phyloP scores from a whole-genome alignment of 441 rosid genomes.

The Eutrema salsugineum region DNA sequence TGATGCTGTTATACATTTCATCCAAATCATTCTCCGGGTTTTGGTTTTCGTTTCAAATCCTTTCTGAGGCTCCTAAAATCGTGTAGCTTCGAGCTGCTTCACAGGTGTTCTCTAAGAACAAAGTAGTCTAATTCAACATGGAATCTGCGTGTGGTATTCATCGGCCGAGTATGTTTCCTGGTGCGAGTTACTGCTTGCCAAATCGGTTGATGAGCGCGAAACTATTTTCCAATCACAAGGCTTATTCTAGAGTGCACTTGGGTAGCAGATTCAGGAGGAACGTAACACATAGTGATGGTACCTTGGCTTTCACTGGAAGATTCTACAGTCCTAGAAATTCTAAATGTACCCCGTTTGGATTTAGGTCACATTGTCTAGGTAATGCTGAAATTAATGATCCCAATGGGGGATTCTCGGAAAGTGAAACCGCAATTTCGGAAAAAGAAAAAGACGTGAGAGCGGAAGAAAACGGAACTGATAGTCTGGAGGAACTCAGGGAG shows the following conservation, averaged over 20 bases:
- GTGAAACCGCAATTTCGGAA: slow-evolving; percentile 26
- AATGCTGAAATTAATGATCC: slow-evolving; percentile 36
- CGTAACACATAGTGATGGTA: slow-evolving; percentile 26
- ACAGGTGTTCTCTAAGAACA: background rate
- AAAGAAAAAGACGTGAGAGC: slow-evolving; percentile 41
- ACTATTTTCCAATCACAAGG: slow-evolving; percentile 29
- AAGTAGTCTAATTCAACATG: slow-evolving; percentile 35
- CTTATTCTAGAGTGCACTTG: slow-evolving; percentile 25
- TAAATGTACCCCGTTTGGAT: slow-evolving; percentile 36
- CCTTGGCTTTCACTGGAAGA: slow-evolving; percentile 33
- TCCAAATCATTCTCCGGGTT: background rate
- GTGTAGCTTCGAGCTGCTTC: background rate
- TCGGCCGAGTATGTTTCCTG: slow-evolving; percentile 36
- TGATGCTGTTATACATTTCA: background rate
- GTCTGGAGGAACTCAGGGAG: slow-evolving; percentile 64
- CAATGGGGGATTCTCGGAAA: background rate
- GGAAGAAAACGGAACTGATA: slow-evolving; percentile 36
- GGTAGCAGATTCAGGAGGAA: slow-evolving; percentile 31
- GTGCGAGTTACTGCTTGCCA: slow-evolving; percentile 24
- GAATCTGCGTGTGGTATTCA: slow-evolving; percentile 47
- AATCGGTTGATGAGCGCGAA: slow-evolving; percentile 33
- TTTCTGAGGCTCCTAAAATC: background rate
- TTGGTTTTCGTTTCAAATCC: background rate
- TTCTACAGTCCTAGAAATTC: no score
- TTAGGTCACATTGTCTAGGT: slow-evolving; percentile 47